A percentile compares a stretch with the other conserved stretches of the same genome.
Conservation (phyloP, 805 yeast genomes). For the Osmozyma mogii region DNA sequence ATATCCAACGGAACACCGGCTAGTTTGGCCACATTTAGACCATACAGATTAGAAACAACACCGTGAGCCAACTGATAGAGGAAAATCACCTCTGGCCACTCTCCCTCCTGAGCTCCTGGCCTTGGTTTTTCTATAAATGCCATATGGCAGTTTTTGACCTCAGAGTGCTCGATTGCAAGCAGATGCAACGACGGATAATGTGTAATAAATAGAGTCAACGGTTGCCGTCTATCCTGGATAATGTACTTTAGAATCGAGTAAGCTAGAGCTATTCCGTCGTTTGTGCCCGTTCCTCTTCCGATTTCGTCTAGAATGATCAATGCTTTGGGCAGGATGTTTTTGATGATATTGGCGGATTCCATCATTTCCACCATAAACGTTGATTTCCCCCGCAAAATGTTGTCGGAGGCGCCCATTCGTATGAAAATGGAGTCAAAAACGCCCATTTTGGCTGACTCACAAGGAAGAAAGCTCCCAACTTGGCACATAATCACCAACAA, state of each 20-base stretch:
- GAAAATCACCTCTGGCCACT: constrained; percentile 32
- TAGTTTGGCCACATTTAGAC: constrained; percentile 75
- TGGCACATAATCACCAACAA: constrained; percentile 66
- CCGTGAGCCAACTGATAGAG: constrained; percentile 31
- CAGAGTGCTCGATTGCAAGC: constrained; percentile 34
- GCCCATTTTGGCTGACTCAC: constrained; percentile 51
- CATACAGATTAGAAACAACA: constrained; percentile 56
- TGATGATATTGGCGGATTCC: constrained; percentile 55
- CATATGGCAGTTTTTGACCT: constrained; percentile 62
- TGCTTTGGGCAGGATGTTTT: constrained; percentile 45
- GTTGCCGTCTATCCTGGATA: constrained; percentile 25
- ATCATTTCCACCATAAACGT: constrained; percentile 76
- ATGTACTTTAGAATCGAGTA: constrained; percentile 61
- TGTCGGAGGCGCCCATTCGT: constrained; percentile 82
- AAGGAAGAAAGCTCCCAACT: constrained; percentile 71
- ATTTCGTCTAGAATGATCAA: constrained; percentile 66
- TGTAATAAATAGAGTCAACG: constrained; percentile 71
- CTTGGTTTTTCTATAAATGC: constrained; percentile 44
- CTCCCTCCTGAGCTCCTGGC: constrained; percentile 15
- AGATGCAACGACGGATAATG: constrained; percentile 67
- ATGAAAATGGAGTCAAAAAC: constrained; percentile 71
- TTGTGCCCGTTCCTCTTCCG: constrained; percentile 68
- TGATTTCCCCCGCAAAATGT: constrained; percentile 65
- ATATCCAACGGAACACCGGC: constrained; percentile 52
- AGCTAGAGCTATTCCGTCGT: constrained; percentile 80